Conservation (phyloP, 345 rosid genomes). For the Isatis tinctoria region DNA sequence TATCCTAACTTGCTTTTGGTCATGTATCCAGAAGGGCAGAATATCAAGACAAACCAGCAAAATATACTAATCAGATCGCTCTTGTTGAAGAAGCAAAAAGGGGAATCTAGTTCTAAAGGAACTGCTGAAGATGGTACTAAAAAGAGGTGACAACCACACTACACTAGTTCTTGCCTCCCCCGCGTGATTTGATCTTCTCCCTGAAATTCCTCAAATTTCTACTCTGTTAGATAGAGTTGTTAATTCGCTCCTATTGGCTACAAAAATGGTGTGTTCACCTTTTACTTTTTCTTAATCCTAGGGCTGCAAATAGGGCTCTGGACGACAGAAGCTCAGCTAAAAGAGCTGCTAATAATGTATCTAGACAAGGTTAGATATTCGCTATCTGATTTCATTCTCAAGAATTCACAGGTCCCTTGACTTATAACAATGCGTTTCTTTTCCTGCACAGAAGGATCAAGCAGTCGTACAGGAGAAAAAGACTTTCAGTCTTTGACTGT, state of each 20-base stretch:
- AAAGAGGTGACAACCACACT: slow-evolving; percentile 51
- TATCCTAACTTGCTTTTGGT: background rate
- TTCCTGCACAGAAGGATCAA: slow-evolving; percentile 53
- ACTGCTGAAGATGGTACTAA: slow-evolving; percentile 56
- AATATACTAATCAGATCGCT: slow-evolving; percentile 92
- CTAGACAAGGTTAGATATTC: slow-evolving; percentile 45
- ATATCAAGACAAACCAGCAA: slow-evolving; percentile 81
- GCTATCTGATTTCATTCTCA: background rate
- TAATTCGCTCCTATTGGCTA: background rate
- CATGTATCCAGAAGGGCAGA: slow-evolving; percentile 55
- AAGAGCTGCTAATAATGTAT: slow-evolving; percentile 50
- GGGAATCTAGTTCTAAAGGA: slow-evolving; percentile 56
- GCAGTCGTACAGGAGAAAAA: slow-evolving; percentile 51
- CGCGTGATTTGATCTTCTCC: background rate
- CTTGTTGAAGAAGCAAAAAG: slow-evolving; percentile 60
- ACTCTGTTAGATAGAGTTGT: background rate
- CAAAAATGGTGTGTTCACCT: background rate
- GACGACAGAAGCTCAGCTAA: slow-evolving; percentile 60
- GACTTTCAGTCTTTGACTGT: slow-evolving; percentile 71
- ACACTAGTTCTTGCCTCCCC: background rate
- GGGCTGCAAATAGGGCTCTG: slow-evolving; percentile 64
- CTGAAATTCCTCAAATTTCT: background rate
- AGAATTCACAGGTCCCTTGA: background rate
- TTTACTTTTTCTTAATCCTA: slow-evolving; percentile 17
- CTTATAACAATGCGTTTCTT: background rate